Percentiles rank a stretch among this genome's conserved stretches.
These are phyloP conservation scores for Phaffia australis DNA, from an alignment of 768 basidiomycete species.

Conservation along the genomic window DNA sequence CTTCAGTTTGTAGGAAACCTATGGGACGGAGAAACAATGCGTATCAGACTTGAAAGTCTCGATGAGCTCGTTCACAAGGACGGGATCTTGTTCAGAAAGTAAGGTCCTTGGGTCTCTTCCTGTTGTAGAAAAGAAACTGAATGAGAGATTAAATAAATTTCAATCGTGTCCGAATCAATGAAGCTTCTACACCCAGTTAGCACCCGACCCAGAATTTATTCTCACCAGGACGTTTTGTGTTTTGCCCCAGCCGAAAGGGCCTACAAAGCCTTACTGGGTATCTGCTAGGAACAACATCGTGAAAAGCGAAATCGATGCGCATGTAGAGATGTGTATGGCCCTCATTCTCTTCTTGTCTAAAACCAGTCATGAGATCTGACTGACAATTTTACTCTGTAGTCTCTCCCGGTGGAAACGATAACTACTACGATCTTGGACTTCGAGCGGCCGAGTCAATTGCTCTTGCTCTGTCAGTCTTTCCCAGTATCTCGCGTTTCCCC, in stretches of 20 bases:
- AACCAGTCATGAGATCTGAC: no score
- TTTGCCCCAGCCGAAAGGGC: constrained; percentile 50
- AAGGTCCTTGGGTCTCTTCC: constrained; percentile 34
- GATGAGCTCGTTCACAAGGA: constrained; percentile 51
- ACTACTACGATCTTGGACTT: constrained; percentile 26
- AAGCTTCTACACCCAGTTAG: constrained; percentile 72
- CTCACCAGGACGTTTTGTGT: constrained; percentile 64
- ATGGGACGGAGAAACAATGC: constrained; percentile 64
- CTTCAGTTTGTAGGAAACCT: constrained; percentile 77
- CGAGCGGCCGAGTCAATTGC: constrained; percentile 22
- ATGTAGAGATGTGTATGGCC: constrained; percentile 63
- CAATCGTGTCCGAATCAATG: constrained; percentile 12
- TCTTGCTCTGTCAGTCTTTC: constrained; percentile 8
- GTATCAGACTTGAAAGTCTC: constrained; percentile 52
- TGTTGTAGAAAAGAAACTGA: not conserved
- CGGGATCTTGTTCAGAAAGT: constrained; percentile 65
- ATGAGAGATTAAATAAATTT: no score
- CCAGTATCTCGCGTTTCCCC: no score
- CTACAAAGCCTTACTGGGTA: constrained; percentile 46
- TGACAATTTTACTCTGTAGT: not conserved
- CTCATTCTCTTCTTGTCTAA: not conserved
- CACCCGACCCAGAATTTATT: constrained; percentile 53
- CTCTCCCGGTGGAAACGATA: constrained; percentile 24
- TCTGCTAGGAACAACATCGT: constrained; percentile 58
- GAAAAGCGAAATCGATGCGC: constrained; percentile 67